Percentiles rank a stretch among this genome's conserved stretches.
These are phyloP conservation scores for Spiraea crenata DNA, from an alignment of 331 rosid species.

Conservation along the genomic window DNA sequence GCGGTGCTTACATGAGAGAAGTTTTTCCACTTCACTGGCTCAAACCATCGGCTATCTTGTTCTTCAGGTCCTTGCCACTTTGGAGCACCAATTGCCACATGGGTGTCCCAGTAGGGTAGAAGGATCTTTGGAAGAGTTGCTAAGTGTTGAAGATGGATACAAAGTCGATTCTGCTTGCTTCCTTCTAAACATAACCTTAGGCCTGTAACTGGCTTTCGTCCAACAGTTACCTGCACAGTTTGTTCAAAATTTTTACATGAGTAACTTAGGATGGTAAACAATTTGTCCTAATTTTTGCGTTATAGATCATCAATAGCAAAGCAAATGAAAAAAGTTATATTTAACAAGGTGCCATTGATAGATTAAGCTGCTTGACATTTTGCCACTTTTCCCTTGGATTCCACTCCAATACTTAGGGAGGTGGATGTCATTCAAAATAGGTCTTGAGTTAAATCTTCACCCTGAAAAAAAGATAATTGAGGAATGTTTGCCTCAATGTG, in stretches of 20 bases:
- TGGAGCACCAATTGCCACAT: slow-evolving; percentile 89
- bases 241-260: neutral
- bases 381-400: neutral
- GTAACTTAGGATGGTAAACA: neutral
- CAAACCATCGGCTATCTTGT: slow-evolving; percentile 97
- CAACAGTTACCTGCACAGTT: slow-evolving; percentile 72
- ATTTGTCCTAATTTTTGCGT: neutral
- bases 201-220: slow-evolving; percentile 91
- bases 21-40: slow-evolving; percentile 90
- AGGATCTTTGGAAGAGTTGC: slow-evolving; percentile 83
- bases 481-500: neutral
- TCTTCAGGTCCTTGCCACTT: slow-evolving; percentile 97
- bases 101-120: slow-evolving; percentile 76
- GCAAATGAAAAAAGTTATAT: neutral
- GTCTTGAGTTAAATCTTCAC: neutral
- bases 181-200: slow-evolving; percentile 73
- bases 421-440: neutral
- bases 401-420: neutral
- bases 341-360: neutral
- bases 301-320: too few species aligned
- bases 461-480: neutral
- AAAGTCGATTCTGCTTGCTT: slow-evolving; percentile 66
- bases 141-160: slow-evolving; percentile 80
- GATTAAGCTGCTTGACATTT: neutral
- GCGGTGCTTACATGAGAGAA: slow-evolving; percentile 95